Base-by-base conservation (phyloP, 208 protist genomes). In the Acanthamoeba triangularis region DNA sequence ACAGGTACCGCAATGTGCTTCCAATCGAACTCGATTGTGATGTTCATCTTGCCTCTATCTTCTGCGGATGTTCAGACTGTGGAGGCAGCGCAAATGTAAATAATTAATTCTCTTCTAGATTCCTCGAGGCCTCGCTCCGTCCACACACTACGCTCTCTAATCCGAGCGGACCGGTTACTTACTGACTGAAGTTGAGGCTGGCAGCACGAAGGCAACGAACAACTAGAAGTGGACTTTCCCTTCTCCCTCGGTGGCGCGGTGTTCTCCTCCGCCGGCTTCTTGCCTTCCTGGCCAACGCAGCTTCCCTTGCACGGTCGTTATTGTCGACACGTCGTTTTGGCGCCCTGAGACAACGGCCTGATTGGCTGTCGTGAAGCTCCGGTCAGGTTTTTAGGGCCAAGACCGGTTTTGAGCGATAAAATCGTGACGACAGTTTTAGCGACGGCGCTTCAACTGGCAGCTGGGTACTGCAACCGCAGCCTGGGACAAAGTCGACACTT, bases 11-110 rank as follows among this genome's bases (percentile, higher is more conserved):
- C 74, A 28, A 82, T 52, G 74, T 82, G 74, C 33, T 44, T 82
- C 74, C 74, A 82, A 82, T 82, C 74, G 74, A 82, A 82, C 23
- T 44, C 33, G 74, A 82, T 82, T 44, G 74, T 82, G 37, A 82
- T 82, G 74, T 82, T 52, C 74, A 82, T 82, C 74, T 52, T 82
- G 44, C 20, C 41, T 82, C 41, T 52, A 7, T 52, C 41, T 82
- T 82, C 74, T 82, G 74, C 41, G 74, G 74, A 82, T 52, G 65
- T 1, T 65, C 23, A n/a, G 59, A 65, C 23, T 14, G 59, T 10
- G 23, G 59, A n/a, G 6, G 59, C 59, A 30, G 65, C 14, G 61
- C 7, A 67, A 67, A 30, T 25, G 18, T 1, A 37, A 37, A 37
- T 72, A 20, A 37, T 72, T 37, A 72, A 37, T 61, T 61, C 23